phyloP scores from a whole-genome alignment of 1,284 basidiomycete genomes.

The Porodaedalea pini region DNA sequence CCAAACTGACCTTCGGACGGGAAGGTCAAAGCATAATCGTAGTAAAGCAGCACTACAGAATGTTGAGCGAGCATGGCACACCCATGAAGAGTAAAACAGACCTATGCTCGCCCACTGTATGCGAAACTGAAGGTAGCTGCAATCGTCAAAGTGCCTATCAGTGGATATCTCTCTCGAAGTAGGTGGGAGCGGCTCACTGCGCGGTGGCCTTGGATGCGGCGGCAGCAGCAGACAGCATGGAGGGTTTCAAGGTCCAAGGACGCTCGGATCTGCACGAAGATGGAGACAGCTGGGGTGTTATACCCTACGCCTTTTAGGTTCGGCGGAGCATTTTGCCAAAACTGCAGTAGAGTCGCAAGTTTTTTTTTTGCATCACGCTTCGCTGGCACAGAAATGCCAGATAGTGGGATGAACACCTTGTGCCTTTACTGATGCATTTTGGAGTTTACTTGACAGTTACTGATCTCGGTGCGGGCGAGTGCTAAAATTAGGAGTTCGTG shows the following conservation, averaged over 20 bases:
- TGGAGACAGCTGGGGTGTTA: neutral
- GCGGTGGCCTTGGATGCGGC: neutral
- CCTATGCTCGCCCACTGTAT: conserved; percentile 11
- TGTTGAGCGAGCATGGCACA: neutral
- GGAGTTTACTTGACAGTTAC: too few relatives aligned
- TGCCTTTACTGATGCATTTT: too few relatives aligned
- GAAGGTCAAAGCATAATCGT: conserved; percentile 9
- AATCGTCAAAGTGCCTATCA: neutral
- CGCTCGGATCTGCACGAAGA: too few relatives aligned
- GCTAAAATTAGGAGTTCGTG: too few relatives aligned
- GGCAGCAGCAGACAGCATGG: neutral
- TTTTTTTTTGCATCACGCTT: neutral
- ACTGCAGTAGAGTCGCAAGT: too few relatives aligned
- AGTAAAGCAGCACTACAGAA: conserved; percentile 1
- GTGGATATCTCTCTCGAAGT: too few relatives aligned
- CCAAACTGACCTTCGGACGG: neutral
- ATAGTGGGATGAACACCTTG: too few relatives aligned
- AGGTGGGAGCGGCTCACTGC: neutral
- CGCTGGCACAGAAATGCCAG: neutral
- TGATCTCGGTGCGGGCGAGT: too few relatives aligned
- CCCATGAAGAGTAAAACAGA: neutral
- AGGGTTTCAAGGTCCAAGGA: neutral
- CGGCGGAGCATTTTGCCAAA: too few relatives aligned
- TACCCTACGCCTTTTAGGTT: too few relatives aligned
- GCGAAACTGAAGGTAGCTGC: conserved; percentile 1